Evolutionary conservation across 2,329 filamentous ascomycete species (phyloP).

Genomic region (Cercospora zeae-maydis): DNA sequence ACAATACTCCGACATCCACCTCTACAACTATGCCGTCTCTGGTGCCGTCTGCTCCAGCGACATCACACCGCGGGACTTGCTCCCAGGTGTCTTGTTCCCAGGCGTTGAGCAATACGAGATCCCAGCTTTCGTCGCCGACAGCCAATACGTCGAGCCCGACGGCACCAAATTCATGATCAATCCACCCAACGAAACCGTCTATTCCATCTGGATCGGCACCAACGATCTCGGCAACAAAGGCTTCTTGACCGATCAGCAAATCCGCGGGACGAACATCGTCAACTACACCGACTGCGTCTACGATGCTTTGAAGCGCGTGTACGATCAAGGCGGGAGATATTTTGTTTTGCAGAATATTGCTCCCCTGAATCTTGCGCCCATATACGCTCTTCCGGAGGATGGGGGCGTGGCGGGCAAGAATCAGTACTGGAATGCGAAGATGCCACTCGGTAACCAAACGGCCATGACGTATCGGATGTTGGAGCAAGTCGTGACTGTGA

Average conservation of each 20-base stretch:
- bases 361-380: constrained; percentile 64
- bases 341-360: constrained; percentile 70
- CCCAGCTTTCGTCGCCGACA: constrained; percentile 48
- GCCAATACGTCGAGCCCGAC: constrained; percentile 33
- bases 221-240: constrained; percentile 68
- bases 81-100: constrained; percentile 57
- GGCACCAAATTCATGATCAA: constrained; percentile 44
- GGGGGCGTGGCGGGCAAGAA: constrained; percentile 44
- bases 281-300: constrained; percentile 69
- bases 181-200: constrained; percentile 61
- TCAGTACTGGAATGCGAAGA: constrained; percentile 49
- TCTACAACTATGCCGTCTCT: constrained; percentile 58
- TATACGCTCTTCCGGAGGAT: constrained; percentile 52
- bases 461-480: constrained; percentile 51
- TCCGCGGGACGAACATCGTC: constrained; percentile 55
- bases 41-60: constrained; percentile 71
- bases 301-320: constrained; percentile 58
- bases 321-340: constrained; percentile 62
- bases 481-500: constrained; percentile 50
- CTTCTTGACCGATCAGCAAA: constrained; percentile 64
- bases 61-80: constrained; percentile 56
- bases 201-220: constrained; percentile 75
- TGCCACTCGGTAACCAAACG: constrained; percentile 45
- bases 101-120: constrained; percentile 47
- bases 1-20: constrained; percentile 54